Conservation (phyloP, 495 filamentous ascomycete genomes). For the Letharia columbiana region DNA sequence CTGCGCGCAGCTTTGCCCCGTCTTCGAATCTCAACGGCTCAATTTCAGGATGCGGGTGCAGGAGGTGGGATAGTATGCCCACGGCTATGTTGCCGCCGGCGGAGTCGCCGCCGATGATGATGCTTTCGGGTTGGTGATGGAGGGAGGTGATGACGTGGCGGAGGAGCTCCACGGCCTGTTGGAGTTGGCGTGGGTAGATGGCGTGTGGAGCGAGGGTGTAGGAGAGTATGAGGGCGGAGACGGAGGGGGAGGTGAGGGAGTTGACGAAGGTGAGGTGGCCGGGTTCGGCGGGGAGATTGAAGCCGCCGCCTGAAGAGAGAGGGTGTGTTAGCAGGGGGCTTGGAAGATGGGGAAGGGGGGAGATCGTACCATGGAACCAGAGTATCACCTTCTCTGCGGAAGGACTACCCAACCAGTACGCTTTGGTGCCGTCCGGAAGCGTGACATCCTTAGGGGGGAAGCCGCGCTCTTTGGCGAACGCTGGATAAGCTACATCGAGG, state of each 20-base stretch:
- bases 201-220: slow-evolving; percentile 49
- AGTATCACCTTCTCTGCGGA: slow-evolving; percentile 48
- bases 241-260: slow-evolving; percentile 36
- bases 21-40: slow-evolving; percentile 23
- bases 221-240: slow-evolving; percentile 44
- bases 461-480: slow-evolving; percentile 36
- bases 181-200: slow-evolving; percentile 50
- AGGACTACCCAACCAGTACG: slow-evolving; percentile 52
- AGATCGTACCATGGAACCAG: slow-evolving; percentile 48
- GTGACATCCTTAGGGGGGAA: slow-evolving; percentile 41
- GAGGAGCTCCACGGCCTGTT: slow-evolving; percentile 46
- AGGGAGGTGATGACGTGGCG: slow-evolving; percentile 41
- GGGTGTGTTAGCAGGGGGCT: slow-evolving; percentile 11
- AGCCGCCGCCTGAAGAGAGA: slow-evolving; percentile 46
- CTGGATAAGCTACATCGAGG: slow-evolving; percentile 40
- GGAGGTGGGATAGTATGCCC: slow-evolving; percentile 47
- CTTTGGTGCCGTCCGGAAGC: slow-evolving; percentile 42
- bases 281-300: slow-evolving; percentile 36
- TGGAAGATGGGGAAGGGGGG: not conserved
- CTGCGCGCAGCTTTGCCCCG: slow-evolving; percentile 28
- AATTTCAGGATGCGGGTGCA: slow-evolving; percentile 51
- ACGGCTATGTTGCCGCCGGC: slow-evolving; percentile 54
- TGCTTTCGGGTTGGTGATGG: slow-evolving; percentile 34
- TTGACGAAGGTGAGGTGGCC: slow-evolving; percentile 42
- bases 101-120: slow-evolving; percentile 54